These are phyloP conservation scores for Rhexocercosporidium sp. DNA, from an alignment of 2,329 filamentous ascomycete species.

Conservation along the genomic window DNA sequence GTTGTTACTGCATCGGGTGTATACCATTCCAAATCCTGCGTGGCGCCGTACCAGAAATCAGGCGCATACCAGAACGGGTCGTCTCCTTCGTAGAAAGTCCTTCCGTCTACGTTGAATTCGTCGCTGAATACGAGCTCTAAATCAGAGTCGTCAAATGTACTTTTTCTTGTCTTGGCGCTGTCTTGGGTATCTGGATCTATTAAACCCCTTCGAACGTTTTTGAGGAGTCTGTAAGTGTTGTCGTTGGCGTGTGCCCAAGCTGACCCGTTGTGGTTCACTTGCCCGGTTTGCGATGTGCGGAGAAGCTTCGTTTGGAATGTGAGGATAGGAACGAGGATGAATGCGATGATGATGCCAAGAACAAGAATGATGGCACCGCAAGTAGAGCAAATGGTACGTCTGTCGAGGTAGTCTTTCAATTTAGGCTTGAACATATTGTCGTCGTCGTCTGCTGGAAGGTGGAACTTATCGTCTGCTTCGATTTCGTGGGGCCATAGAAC, in stretches of 20 bases:
- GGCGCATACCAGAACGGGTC: conserved; percentile 59
- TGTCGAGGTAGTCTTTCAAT: conserved; percentile 51
- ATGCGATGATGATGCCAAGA: conserved; percentile 53
- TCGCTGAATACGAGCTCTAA: conserved; percentile 60
- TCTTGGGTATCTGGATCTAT: conserved; percentile 59
- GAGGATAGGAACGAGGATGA: conserved; percentile 56
- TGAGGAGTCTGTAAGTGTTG: conserved; percentile 51
- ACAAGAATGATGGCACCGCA: conserved; percentile 49
- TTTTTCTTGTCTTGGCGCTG: conserved; percentile 50
- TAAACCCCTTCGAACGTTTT: conserved; percentile 52
- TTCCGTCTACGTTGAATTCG: conserved; percentile 57
- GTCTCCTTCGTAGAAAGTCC: conserved; percentile 61
- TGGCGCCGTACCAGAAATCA: conserved; percentile 62
- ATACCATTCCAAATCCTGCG: conserved; percentile 48
- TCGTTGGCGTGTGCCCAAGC: conserved; percentile 55
- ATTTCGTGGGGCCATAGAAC: conserved; percentile 54
- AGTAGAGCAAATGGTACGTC: conserved; percentile 48
- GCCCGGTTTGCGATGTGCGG: background rate
- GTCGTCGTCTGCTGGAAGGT: conserved; percentile 57
- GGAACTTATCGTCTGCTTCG: conserved; percentile 59
- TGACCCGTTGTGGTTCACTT: conserved; percentile 24
- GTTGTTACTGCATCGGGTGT: conserved; percentile 55
- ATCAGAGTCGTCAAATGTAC: conserved; percentile 50
- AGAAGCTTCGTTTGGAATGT: conserved; percentile 45
- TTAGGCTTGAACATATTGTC: conserved; percentile 48